Base-by-base conservation (phyloP, 257 asterid species). In the Solanum clarkiae region DNA sequence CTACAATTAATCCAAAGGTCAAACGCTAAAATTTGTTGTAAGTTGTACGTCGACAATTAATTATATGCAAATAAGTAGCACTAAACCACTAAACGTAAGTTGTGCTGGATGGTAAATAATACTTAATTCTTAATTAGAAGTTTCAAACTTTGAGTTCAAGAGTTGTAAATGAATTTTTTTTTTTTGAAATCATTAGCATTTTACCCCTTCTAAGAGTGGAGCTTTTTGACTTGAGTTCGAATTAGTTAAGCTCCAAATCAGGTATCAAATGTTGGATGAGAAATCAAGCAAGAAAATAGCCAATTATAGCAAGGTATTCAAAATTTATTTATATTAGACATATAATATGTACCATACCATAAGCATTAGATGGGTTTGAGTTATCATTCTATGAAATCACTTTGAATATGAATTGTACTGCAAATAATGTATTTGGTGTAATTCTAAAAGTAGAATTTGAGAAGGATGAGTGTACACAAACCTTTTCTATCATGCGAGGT, bases 261-360 rank as follows among this genome's bases (percentile, higher is more conserved):
- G 7, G 1, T 29, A 63, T 0, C 1, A 10, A 5, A 66, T 0
- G 15, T 3, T 7, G 2, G 0, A 14, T 7, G n/a, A 32, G 14
- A 68, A 68, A 68, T 4, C 1, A 32, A 68, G 8, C 2, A 68
- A 8, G 42, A 68, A 29, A 60, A 14, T 16, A 68, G 8, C 63
- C 26, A 57, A 13, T 26, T 36, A 36, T 36, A 65, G 2, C 20
- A 26, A 7, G 3, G n/a, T 29, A 65, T 65, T 36, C 42, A 36
- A 5, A 36, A 36, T 36, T 5, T 36, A 36, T 36, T 36, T 36
- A 36, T 16, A 15, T 3, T 32, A 16, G 16, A 8, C 20, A 8
- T 36, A 15, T 69, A 3, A 11, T 69, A 26, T 0, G 4, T 40
- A 66, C 36, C 3, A 32, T 7, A 69, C 4, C 0, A 6, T 66